These are phyloP conservation scores for Centaurea solstitialis DNA, from an alignment of 129 eudicot genomes.

Conservation along the genomic window DNA sequence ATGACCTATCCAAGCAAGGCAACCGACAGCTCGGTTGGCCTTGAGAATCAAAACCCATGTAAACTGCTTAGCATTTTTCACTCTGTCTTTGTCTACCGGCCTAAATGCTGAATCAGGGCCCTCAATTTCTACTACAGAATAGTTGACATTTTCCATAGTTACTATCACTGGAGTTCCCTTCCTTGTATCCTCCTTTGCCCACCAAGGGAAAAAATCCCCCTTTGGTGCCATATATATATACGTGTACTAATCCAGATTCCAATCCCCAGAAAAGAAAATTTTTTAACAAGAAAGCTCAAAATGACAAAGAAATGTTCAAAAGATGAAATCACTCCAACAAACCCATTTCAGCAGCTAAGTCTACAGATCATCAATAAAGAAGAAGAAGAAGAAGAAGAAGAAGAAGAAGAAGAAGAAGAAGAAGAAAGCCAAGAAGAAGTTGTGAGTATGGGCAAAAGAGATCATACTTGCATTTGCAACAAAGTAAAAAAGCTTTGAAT, in stretches of 20 bases:
- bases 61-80: too few relatives aligned
- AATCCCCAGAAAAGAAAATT: not conserved
- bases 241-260: not conserved
- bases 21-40: too few relatives aligned
- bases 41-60: too few relatives aligned
- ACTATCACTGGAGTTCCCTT: too few relatives aligned
- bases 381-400: constrained; percentile 1
- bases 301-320: not conserved
- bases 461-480: constrained; percentile 17
- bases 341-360: not conserved
- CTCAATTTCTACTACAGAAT: too few relatives aligned
- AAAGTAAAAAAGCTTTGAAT: not conserved
- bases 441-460: constrained; percentile 16
- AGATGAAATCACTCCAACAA: not conserved
- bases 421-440: constrained; percentile 5
- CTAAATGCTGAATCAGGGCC: too few relatives aligned
- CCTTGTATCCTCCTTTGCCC: too few relatives aligned
- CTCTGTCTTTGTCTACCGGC: too few relatives aligned
- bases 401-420: too few relatives aligned
- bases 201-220: too few relatives aligned
- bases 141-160: too few relatives aligned
- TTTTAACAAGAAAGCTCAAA: not conserved
- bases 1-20: too few relatives aligned
- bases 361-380: not conserved
- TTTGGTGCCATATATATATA: constrained; percentile 9